A percentile compares a stretch with the other conserved stretches of the same genome.
Evolutionary conservation across 345 rosid genomes (phyloP).

Genomic region (Euphorbia pulcherrima): DNA sequence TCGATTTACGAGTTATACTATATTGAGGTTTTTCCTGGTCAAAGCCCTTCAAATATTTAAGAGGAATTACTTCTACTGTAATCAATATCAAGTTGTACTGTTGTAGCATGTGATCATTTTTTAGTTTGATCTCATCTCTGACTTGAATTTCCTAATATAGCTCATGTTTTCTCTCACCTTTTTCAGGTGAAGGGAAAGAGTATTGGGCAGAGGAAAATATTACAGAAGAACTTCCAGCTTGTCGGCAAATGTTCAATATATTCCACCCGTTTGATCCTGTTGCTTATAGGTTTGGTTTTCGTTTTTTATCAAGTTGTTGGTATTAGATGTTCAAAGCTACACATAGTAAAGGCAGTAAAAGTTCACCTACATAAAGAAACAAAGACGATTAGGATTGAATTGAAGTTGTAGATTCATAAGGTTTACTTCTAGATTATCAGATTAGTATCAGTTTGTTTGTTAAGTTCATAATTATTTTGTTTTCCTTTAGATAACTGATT

Average conservation of each 20-base stretch:
- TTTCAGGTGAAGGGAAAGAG: conserved; percentile 77
- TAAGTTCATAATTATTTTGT: neutral
- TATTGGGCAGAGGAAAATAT: conserved; percentile 83
- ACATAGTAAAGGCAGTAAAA: conserved; percentile 57
- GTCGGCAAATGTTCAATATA: conserved; percentile 93
- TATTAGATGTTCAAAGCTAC: neutral
- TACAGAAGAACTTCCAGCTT: conserved; percentile 89
- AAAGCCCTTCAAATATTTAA: too few relatives aligned
- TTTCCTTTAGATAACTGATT: neutral
- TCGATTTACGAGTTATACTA: neutral
- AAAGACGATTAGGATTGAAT: conserved; percentile 17
- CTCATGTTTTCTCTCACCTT: neutral
- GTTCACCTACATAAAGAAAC: conserved; percentile 59
- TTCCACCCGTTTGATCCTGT: conserved; percentile 98
- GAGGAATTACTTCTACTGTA: too few relatives aligned
- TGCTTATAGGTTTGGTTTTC: conserved; percentile 73
- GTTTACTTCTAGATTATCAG: neutral
- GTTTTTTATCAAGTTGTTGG: neutral
- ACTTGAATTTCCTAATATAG: conserved; percentile 3
- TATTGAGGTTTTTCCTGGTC: too few relatives aligned
- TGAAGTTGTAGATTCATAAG: neutral
- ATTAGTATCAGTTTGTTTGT: too few relatives aligned
- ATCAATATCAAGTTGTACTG: neutral
- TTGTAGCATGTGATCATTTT: neutral
- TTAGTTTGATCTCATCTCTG: conserved; percentile 1